Evolutionary conservation across 768 basidiomycete genomes (phyloP), one percentile per base, ranked within the genome.

Genomic region (Tricholoma bakamatsutake): DNA sequence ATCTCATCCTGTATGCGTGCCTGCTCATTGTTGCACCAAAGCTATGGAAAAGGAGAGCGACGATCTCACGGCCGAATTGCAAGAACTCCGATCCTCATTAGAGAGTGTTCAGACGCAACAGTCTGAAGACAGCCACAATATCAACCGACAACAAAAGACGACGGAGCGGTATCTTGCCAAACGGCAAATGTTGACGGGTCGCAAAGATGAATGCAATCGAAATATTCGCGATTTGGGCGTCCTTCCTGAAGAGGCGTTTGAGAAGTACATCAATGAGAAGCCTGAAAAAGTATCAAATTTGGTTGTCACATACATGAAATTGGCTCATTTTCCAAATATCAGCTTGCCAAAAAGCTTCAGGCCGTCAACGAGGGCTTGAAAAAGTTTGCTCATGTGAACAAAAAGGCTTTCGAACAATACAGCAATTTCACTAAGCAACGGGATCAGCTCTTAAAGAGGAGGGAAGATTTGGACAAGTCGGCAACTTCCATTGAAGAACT

Each of bases 361-460:
- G 77, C 80, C 12, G 87, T 94, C 58, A 97, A 98, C 65, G 95
- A 98, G 65, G 82, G 84, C 27, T 75, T 99, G 62, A 96, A 97
- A 70, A 96, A 94, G 69, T 99, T 95, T 64, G 91, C 93, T 0
- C 94, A 98, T 66, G 96, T 98, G 59, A 99, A 99, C 78, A 99
- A 99, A 79, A 98, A 98, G 66, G 97, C 96, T 1, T 96, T 96
- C 66, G 97, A 99, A 68, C 96, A 98, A 69, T 98, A 97, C 75
- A 91, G 83, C 68, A 95, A 93, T 67, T 98, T 98, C 69, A 97
- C 95, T 7, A 98, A 96, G 67, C 96, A 98, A 69, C 88, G 95
- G 1, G 95, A 98, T 66, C 89, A 93, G 62, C 82, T 98, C 3
- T 69, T 90, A 42, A 79, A 86, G 57, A 87, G 97, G 4, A 82